phyloP scores from a whole-genome alignment of 2,329 filamentous ascomycete genomes.

The Colletotrichum sp. region DNA sequence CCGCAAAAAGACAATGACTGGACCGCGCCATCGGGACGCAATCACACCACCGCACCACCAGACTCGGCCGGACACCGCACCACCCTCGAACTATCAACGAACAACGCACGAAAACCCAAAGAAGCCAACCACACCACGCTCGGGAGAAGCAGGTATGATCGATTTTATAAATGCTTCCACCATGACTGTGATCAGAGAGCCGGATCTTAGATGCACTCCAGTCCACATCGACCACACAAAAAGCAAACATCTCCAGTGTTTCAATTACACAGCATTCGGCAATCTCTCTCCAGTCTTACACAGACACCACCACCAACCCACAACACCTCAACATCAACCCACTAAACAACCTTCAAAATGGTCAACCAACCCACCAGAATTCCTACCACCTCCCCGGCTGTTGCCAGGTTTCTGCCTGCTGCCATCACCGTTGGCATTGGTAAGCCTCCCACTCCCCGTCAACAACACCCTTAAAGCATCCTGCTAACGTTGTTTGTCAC shows the following conservation, averaged over 20 bases:
- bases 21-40: conserved; percentile 12
- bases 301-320: neutral
- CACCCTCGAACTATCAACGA: conserved; percentile 15
- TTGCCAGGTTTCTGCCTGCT: conserved; percentile 11
- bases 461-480: accelerated
- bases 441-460: neutral
- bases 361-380: conserved; percentile 17
- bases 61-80: conserved; percentile 10
- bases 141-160: conserved; percentile 1
- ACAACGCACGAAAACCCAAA: neutral
- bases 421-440: conserved; percentile 12
- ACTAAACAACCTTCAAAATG: conserved; percentile 1
- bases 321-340: neutral
- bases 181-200: neutral
- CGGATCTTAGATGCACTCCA: conserved; percentile 8
- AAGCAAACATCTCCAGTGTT: neutral
- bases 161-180: conserved; percentile 6
- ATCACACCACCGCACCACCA: conserved; percentile 19
- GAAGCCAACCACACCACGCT: neutral
- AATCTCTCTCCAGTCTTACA: neutral
- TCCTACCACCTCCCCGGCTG: neutral
- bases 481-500: neutral
- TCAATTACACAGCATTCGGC: neutral
- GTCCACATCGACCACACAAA: conserved; percentile 13
- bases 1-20: neutral